Base-by-base conservation (phyloP, 2,329 filamentous ascomycete species). In the Neofusicoccum cordaticola region DNA sequence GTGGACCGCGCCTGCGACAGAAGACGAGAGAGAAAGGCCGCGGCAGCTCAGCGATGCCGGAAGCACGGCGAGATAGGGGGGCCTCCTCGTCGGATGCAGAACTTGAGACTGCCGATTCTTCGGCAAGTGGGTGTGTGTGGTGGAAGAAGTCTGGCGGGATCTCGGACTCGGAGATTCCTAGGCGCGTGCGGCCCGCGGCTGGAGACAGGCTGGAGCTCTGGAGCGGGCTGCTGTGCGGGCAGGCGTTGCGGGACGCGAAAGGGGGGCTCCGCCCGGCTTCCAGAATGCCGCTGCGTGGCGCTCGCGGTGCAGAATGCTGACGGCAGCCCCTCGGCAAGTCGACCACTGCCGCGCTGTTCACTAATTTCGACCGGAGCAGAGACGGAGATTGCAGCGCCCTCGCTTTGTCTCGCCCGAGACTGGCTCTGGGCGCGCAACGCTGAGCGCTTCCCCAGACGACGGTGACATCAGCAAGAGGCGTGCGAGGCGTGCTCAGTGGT, bases 111-210 rank as follows among this genome's bases (percentile, higher is more conserved):
- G 22, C 22, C 22, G 22, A 22, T 22, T 22, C 22, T 22, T 22
- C 22, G 22, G 22, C 22, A 22, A 22, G 22, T 22, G 22, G 22
- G 22, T 22, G 61, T 17, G 34, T 37, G 41, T 45, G 39, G 39
- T 34, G 56, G 56, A 9, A 45, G 41, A 60, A 50, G n/a, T 39
- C 22, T 63, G 61, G 61, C 19, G 48, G 50, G 50, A 63, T 52
- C 50, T 63, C 61, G 61, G 61, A 2, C 41, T 63, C 61, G 61
- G 61, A 56, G 42, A 47, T 60, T 60, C n/a, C n/a, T 37, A 37
- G 31, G 56, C 19, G 31, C 11, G 15, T 31, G 56, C 52, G 15
- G 34, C 37, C 37, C 17, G 35, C 12, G 51, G 27, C 15, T 35
- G 39, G 37, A 44, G 13, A 22, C 22, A 3, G 22, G 2, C 22